Conservation (phyloP, 352 stramenopile species). For the Peronospora belbahrii region DNA sequence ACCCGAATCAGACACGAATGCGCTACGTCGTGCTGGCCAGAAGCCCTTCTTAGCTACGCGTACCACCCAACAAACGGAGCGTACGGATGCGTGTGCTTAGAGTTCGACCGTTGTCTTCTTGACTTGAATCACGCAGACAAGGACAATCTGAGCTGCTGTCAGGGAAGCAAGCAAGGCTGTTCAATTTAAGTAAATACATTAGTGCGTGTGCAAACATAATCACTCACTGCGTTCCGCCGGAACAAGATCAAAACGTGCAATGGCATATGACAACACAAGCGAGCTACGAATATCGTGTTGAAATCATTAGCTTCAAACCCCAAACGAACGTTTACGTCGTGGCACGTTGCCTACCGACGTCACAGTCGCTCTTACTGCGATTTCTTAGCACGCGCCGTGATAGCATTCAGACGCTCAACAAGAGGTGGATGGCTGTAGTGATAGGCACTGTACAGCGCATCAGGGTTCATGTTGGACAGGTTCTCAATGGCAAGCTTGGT, state of each 20-base stretch:
- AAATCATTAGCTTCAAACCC: neutral
- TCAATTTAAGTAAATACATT: constrained; percentile 22
- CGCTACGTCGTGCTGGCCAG: constrained; percentile 66
- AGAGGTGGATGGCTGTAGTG: constrained; percentile 97
- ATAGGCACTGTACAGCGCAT: constrained; percentile 91
- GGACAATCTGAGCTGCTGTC: constrained; percentile 4
- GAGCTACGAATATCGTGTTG: constrained; percentile 3
- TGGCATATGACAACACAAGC: neutral
- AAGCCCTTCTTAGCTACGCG: constrained; percentile 28
- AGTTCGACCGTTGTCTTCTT: constrained; percentile 9
- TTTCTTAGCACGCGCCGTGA: constrained; percentile 64
- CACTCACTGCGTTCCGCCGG: neutral
- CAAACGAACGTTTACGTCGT: neutral
- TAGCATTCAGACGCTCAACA: constrained; percentile 92
- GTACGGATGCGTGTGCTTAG: constrained; percentile 19
- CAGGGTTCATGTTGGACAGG: constrained; percentile 94
- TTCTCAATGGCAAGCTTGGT: constrained; percentile 97
- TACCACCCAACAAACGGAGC: constrained; percentile 6
- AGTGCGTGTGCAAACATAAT: constrained; percentile 4
- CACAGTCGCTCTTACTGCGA: constrained; percentile 23
- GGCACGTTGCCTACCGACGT: neutral
- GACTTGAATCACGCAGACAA: constrained; percentile 7
- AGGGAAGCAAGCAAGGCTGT: constrained; percentile 10
- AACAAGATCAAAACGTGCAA: neutral
- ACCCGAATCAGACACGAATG: constrained; percentile 69